Evolutionary conservation across 2,329 filamentous ascomycete species (phyloP).

Genomic region (Catunica adiposa): DNA sequence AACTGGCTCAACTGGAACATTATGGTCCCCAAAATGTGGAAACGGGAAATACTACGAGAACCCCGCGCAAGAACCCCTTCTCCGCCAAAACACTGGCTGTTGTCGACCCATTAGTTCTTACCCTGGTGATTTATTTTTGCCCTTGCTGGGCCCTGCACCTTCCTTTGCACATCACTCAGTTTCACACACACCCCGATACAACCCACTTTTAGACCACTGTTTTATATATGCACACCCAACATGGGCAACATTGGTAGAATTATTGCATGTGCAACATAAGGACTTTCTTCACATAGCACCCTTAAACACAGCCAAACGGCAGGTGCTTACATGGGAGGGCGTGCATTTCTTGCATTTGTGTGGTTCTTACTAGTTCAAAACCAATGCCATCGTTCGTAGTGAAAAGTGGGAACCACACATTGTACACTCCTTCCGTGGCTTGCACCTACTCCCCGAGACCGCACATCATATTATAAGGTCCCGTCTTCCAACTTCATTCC

Average conservation of each 20-base stretch:
- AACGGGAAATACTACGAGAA: not conserved
- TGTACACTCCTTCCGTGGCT: not conserved
- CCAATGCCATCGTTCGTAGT: not conserved
- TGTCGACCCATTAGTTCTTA: not conserved
- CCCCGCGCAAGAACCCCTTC: not conserved
- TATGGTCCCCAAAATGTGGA: too few relatives aligned
- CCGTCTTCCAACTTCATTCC: slow-evolving; percentile 5
- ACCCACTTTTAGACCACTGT: not conserved
- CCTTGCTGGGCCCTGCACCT: too few relatives aligned
- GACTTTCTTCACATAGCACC: too few relatives aligned
- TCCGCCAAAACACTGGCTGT: not conserved
- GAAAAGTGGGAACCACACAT: not conserved
- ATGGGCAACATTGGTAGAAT: too few relatives aligned
- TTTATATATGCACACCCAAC: not conserved
- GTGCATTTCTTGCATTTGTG: not conserved
- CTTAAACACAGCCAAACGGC: too few relatives aligned
- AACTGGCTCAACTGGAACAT: too few relatives aligned
- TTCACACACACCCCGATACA: not conserved
- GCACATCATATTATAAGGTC: slow-evolving; percentile 8
- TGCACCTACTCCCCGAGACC: not conserved
- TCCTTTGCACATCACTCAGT: not conserved
- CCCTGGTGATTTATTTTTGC: not conserved
- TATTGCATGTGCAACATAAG: too few relatives aligned
- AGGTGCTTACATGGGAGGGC: not conserved
- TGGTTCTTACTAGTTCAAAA: not conserved